These are phyloP conservation scores for Martiniozyma asiatica DNA, from an alignment of 1,139 yeast species.

Conservation along the genomic window DNA sequence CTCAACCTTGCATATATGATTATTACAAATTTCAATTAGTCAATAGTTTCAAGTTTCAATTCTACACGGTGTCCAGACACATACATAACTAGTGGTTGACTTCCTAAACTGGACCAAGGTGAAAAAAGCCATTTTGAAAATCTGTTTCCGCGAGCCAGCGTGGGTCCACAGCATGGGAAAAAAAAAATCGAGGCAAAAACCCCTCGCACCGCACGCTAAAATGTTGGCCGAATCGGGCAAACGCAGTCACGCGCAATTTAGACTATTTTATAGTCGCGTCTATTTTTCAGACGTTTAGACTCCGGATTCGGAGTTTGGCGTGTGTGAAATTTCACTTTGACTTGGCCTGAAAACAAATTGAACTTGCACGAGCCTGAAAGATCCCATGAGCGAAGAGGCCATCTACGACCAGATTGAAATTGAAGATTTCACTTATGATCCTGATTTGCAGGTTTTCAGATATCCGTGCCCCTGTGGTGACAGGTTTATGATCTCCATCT, in stretches of 20 bases:
- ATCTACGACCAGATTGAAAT: slow-evolving; percentile 92
- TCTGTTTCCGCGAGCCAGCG: neutral
- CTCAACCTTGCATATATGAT: no score
- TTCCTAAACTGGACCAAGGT: no score
- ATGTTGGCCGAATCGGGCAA: neutral
- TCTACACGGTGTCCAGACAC: no score
- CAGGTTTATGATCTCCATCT: slow-evolving; percentile 72
- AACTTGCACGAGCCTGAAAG: no score
- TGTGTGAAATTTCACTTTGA: neutral
- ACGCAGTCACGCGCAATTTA: slow-evolving; percentile 5
- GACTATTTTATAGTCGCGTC: no score
- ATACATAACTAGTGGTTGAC: no score
- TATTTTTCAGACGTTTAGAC: no score
- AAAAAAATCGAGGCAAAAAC: no score
- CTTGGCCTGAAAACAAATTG: no score
- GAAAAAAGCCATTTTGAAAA: neutral
- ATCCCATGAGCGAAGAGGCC: no score
- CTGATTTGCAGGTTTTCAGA: slow-evolving; percentile 65
- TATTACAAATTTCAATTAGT: no score
- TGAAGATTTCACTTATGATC: slow-evolving; percentile 89
- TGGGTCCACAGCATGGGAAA: neutral
- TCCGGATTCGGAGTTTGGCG: neutral
- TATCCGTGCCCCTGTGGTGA: slow-evolving; percentile 99
- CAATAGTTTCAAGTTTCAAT: no score
- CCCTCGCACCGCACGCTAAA: slow-evolving; percentile 5